A percentile compares a stretch with the other conserved stretches of the same genome.
Evolutionary conservation across 225 moss, liverwort and hornwort species (phyloP).

Genomic region (Marchantia paleacea): DNA sequence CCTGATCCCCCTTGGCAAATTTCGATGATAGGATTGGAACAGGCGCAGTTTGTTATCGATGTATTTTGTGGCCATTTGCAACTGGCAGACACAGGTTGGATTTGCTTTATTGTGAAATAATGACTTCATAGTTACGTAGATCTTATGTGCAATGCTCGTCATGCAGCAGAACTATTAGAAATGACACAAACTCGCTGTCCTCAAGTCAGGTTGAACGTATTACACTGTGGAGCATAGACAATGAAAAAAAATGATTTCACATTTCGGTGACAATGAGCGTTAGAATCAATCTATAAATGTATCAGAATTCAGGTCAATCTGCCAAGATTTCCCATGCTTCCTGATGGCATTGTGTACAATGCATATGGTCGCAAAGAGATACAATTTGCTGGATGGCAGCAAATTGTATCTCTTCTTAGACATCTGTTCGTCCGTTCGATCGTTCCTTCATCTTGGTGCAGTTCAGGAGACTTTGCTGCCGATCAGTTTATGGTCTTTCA

Average conservation of each 20-base stretch:
- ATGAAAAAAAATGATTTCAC: not conserved
- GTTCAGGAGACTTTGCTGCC: not conserved
- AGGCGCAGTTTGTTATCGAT: not conserved
- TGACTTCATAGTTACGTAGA: not conserved
- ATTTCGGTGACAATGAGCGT: not conserved
- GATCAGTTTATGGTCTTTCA: not conserved
- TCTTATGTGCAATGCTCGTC: not conserved
- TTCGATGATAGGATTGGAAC: not conserved
- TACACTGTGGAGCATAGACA: not conserved
- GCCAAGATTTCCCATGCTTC: not conserved
- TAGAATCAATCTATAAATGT: not conserved
- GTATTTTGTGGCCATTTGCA: not conserved
- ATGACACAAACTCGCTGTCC: not conserved
- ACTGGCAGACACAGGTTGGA: not conserved
- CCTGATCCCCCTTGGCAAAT: constrained; percentile 12
- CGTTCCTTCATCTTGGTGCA: not conserved
- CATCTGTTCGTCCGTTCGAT: too few relatives aligned
- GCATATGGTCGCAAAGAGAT: not conserved
- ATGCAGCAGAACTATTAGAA: not conserved
- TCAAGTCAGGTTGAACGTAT: not conserved
- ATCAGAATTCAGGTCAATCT: not conserved
- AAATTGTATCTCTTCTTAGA: not conserved
- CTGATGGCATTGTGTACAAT: not conserved
- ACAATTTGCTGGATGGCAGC: not conserved
- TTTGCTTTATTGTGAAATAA: not conserved